Evolutionary conservation across 2,329 filamentous ascomycete genomes (phyloP).

Genomic region (Byssoonygena ceratinophila): DNA sequence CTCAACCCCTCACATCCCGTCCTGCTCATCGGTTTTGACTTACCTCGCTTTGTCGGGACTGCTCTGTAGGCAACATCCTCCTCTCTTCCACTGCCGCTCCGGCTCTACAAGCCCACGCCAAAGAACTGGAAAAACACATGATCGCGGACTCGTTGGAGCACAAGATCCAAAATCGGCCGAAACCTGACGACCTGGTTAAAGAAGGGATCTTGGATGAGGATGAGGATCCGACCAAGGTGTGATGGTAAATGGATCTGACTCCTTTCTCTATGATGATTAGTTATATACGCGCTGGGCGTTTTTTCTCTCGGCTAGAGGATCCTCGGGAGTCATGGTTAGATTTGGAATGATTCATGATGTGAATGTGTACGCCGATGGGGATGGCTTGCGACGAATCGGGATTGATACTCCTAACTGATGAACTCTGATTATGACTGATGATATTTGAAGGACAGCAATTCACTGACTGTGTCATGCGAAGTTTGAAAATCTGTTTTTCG

Average conservation of each 20-base stretch:
- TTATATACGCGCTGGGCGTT: neutral
- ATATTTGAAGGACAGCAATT: no score
- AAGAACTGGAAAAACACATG: constrained; percentile 81
- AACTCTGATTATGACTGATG: no score
- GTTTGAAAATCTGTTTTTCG: no score
- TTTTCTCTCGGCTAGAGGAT: neutral
- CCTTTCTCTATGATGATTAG: neutral
- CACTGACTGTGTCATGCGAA: no score
- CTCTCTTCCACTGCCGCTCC: constrained; percentile 68
- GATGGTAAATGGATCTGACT: neutral
- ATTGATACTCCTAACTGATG: no score
- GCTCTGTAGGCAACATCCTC: constrained; percentile 76
- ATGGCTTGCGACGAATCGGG: no score
- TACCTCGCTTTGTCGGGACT: no score
- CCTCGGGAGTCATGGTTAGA: no score
- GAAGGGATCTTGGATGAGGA: constrained; percentile 68
- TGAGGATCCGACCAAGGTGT: constrained; percentile 31
- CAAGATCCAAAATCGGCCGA: constrained; percentile 67
- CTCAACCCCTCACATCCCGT: neutral
- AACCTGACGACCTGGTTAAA: constrained; percentile 63
- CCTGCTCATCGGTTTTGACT: neutral
- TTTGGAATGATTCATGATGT: no score
- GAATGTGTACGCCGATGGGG: no score
- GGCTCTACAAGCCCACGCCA: constrained; percentile 66
- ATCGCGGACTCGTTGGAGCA: constrained; percentile 76